These are phyloP conservation scores for Fennellomyces sp. DNA, from an alignment of 371 early-diverging fungal species.

Conservation along the genomic window DNA sequence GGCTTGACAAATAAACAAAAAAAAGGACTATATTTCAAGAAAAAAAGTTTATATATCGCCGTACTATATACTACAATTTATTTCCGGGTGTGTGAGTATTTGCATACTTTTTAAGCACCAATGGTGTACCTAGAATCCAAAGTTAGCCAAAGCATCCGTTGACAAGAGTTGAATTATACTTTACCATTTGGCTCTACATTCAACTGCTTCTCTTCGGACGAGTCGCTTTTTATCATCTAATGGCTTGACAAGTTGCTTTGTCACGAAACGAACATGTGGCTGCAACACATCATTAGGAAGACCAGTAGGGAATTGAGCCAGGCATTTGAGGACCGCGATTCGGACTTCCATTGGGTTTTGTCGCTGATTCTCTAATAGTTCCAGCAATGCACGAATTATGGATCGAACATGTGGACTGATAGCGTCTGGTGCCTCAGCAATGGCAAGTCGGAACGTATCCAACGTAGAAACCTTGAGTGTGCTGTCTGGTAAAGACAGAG, in stretches of 20 bases:
- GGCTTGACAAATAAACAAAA: too few relatives aligned
- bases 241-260: conserved; percentile 60
- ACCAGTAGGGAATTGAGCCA: conserved; percentile 68
- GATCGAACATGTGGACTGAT: conserved; percentile 61
- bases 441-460: conserved; percentile 70
- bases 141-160: too few relatives aligned
- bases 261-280: conserved; percentile 64
- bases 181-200: conserved; percentile 86
- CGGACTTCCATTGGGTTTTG: conserved; percentile 59
- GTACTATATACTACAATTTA: too few relatives aligned
- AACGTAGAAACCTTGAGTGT: conserved; percentile 76
- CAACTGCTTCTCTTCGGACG: conserved; percentile 88
- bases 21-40: too few relatives aligned
- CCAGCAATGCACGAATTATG: conserved; percentile 52
- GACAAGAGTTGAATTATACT: not conserved
- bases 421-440: conserved; percentile 61
- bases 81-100: too few relatives aligned
- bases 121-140: too few relatives aligned
- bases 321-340: conserved; percentile 71
- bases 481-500: conserved; percentile 63
- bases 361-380: conserved; percentile 29
- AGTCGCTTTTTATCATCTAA: conserved; percentile 89
- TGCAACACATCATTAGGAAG: conserved; percentile 62
- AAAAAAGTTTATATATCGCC: too few relatives aligned
- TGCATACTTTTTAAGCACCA: too few relatives aligned